Percentiles rank a stretch among this genome's conserved stretches.
Conservation (phyloP, 768 basidiomycete species). For the Xerocomellus chrysenteron region DNA sequence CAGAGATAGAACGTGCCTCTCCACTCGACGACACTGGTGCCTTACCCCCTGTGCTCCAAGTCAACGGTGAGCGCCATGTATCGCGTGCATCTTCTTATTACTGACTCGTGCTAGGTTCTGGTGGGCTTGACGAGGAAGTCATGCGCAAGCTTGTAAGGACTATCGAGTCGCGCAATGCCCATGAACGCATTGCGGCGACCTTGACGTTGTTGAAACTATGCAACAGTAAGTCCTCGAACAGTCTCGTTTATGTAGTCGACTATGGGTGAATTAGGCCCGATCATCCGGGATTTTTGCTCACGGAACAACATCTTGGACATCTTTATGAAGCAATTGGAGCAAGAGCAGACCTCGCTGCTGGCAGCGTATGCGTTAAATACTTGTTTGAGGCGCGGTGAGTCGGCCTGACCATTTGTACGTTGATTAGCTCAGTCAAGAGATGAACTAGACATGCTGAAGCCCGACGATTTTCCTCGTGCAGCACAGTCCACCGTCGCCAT, state of each 20-base stretch:
- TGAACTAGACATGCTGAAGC: neutral
- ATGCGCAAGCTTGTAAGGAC: neutral
- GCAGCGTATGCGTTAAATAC: constrained; percentile 8
- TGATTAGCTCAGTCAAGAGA: neutral
- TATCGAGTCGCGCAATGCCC: neutral
- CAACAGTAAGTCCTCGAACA: neutral
- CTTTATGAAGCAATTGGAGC: neutral
- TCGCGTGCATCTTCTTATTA: neutral
- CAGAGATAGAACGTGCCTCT: neutral
- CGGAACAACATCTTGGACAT: neutral
- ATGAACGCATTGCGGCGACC: constrained; percentile 2
- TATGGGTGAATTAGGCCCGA: neutral
- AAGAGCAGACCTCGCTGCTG: neutral
- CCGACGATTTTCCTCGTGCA: neutral
- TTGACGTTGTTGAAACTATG: constrained; percentile 12
- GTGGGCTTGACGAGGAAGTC: neutral
- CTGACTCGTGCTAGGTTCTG: neutral
- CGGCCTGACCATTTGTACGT: neutral
- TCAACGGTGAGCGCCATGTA: neutral
- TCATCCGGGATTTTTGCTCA: neutral
- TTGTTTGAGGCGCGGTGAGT: constrained; percentile 1
- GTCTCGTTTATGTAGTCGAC: neutral
- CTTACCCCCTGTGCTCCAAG: neutral
- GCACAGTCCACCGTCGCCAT: neutral
- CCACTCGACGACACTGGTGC: neutral